Evolutionary conservation across 352 stramenopile genomes (phyloP), one percentile per base, ranked within the genome.

Genomic region (Phytophthora hibernalis): DNA sequence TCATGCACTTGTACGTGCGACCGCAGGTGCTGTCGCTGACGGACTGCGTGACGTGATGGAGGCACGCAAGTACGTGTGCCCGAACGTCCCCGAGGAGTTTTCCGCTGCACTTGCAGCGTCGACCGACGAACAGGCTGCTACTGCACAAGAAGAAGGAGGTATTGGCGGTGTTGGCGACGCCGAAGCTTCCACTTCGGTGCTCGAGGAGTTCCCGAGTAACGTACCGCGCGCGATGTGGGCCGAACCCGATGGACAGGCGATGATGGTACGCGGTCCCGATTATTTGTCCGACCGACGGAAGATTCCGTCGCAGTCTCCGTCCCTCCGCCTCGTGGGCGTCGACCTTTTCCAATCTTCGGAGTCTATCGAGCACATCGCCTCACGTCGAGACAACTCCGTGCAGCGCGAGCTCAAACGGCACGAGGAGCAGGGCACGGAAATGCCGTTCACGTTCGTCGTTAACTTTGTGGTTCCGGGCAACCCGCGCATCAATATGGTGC

Each of bases 391-490:
- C 48, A 93, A 91, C 47, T 52, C 87, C 9, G 68, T 93, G 51
- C 85, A 93, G 48, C 68, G 72, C 12, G 83, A 90, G 62, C 44
- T 91, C 22, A 68, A 73, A 38, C 79, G 83, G 3, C 81, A 92
- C 58, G 76, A 85, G 38, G 76, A 71, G n/a, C 65, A 68, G 55
- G 80, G 80, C 24, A 86, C 81, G 0, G 77, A 85, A 24, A 90
- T 91, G 79, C 85, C 83, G 12, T 92, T 92, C 59, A 91, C 85
- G 21, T 93, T 93, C 60, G 78, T 91, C 22, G 66, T 93, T 49
- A 93, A 92, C 68, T 93, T 93, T 56, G 72, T 93, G 18, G 77
- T 93, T 20, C 85, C 85, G 0, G 85, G 85, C 13, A 80, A 64
- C 30, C 83, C 81, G 21, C 76, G 79, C 28, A 84, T 91, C 40